Evolutionary conservation across 2,329 filamentous ascomycete genomes (phyloP).

Genomic region (Knoxdaviesia proteae): DNA sequence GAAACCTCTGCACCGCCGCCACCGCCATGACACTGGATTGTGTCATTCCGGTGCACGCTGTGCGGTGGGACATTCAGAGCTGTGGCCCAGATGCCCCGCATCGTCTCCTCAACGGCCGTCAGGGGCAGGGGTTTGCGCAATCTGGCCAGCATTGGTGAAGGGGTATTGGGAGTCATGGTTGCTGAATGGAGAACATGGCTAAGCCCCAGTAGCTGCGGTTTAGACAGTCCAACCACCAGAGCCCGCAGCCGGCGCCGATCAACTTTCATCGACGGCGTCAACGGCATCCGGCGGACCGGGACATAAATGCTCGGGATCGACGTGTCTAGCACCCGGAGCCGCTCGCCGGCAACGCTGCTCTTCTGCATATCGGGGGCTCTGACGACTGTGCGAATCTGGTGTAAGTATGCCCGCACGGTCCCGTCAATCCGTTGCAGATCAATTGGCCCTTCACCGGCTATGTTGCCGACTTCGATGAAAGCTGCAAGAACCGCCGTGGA

Average conservation of each 20-base stretch:
- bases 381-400: too few relatives aligned
- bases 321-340: too few relatives aligned
- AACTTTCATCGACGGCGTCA: constrained; percentile 28
- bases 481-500: constrained; percentile 20
- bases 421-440: too few relatives aligned
- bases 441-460: constrained; percentile 13
- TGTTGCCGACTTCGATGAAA: constrained; percentile 26
- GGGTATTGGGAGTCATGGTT: too few relatives aligned
- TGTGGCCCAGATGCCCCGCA: constrained; percentile 25
- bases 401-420: too few relatives aligned
- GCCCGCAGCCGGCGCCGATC: constrained; percentile 25
- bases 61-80: too few relatives aligned
- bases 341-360: too few relatives aligned
- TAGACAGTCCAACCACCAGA: constrained; percentile 19
- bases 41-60: too few relatives aligned
- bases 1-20: too few relatives aligned
- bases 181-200: constrained; percentile 11
- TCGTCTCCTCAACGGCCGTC: constrained; percentile 23
- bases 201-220: constrained; percentile 21
- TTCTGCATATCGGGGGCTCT: too few relatives aligned
- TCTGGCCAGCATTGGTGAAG: too few relatives aligned
- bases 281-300: constrained; percentile 24
- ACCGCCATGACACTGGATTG: too few relatives aligned
- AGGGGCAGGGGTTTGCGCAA: constrained; percentile 21
- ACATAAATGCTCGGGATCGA: constrained; percentile 24